phyloP scores from a whole-genome alignment of 495 filamentous ascomycete genomes.

The Xylaria nigripes region DNA sequence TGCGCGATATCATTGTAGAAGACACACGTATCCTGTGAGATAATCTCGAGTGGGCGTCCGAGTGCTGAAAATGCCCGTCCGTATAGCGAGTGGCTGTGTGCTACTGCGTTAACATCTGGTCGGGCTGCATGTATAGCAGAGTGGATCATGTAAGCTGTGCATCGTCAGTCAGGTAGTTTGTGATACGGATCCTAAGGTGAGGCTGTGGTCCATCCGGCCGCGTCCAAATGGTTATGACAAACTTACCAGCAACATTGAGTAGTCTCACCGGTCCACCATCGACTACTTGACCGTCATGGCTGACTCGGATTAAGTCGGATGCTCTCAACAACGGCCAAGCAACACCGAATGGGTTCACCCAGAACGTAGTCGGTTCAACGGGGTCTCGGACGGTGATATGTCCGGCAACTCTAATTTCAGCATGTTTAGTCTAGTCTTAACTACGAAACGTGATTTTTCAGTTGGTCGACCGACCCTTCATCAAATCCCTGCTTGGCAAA shows the following conservation, averaged over 20 bases:
- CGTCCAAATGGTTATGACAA: neutral
- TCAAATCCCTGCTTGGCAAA: slow-evolving; percentile 17
- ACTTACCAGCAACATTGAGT: slow-evolving; percentile 53
- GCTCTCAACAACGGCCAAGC: slow-evolving; percentile 62
- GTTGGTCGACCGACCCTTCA: slow-evolving; percentile 7
- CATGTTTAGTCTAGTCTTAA: neutral
- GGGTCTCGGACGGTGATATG: slow-evolving; percentile 44
- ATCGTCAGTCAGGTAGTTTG: neutral
- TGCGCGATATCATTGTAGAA: slow-evolving; percentile 29
- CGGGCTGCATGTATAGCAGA: slow-evolving; percentile 59
- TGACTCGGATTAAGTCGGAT: slow-evolving; percentile 64
- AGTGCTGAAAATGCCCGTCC: slow-evolving; percentile 61
- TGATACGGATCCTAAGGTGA: neutral
- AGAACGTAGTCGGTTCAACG: slow-evolving; percentile 59
- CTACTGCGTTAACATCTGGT: slow-evolving; percentile 64
- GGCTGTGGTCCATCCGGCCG: neutral
- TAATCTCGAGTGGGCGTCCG: slow-evolving; percentile 60
- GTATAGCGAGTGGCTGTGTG: slow-evolving; percentile 64
- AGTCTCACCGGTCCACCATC: slow-evolving; percentile 54
- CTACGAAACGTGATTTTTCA: neutral
- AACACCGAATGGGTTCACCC: slow-evolving; percentile 75
- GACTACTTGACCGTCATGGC: slow-evolving; percentile 56
- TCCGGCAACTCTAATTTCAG: slow-evolving; percentile 9
- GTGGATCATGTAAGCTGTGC: slow-evolving; percentile 54
- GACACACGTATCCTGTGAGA: slow-evolving; percentile 59